Percentiles rank a stretch among this genome's conserved stretches.
phyloP scores from a whole-genome alignment of 2,329 filamentous ascomycete species.

The Rhytidhysteron rufulum region DNA sequence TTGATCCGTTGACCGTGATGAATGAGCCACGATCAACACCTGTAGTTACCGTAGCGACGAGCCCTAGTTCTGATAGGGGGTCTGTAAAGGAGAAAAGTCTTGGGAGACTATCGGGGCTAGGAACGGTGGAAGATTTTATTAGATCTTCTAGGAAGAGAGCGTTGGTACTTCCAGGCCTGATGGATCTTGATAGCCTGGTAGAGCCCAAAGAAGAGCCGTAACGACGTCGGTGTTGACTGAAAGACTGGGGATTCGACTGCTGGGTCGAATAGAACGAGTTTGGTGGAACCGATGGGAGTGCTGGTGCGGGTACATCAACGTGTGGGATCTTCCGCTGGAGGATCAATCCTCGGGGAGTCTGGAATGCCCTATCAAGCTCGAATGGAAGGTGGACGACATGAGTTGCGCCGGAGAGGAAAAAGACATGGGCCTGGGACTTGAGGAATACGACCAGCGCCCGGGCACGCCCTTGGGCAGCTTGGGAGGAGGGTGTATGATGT shows the following conservation, averaged over 20 bases:
- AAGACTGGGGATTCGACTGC: slow-evolving; percentile 40
- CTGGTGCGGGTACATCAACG: slow-evolving; percentile 45
- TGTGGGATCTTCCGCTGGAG: slow-evolving; percentile 73
- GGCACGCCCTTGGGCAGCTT: slow-evolving; percentile 23
- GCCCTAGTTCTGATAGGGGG: slow-evolving; percentile 78
- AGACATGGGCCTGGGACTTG: slow-evolving; percentile 88
- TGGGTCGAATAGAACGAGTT: slow-evolving; percentile 70
- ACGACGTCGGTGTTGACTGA: slow-evolving; percentile 27
- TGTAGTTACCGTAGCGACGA: slow-evolving; percentile 58
- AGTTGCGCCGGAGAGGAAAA: slow-evolving; percentile 81
- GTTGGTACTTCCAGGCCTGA: slow-evolving; percentile 17
- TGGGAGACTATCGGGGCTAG: slow-evolving; percentile 55
- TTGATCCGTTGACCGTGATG: slow-evolving; percentile 25
- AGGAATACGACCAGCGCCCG: slow-evolving; percentile 82
- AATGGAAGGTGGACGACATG: slow-evolving; percentile 93
- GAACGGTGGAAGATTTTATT: slow-evolving; percentile 17
- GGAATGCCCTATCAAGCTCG: slow-evolving; percentile 82
- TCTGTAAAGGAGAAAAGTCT: slow-evolving; percentile 80
- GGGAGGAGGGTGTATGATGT: slow-evolving; percentile 11
- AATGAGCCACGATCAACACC: slow-evolving; percentile 25
- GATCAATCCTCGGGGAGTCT: slow-evolving; percentile 77
- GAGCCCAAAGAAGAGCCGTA: slow-evolving; percentile 25
- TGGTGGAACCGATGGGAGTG: slow-evolving; percentile 59
- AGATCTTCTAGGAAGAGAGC: slow-evolving; percentile 29
- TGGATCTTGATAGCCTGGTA: slow-evolving; percentile 17